Percentiles rank a stretch among this genome's conserved stretches.
Conservation (phyloP, 2,329 filamentous ascomycete genomes). For the Pestalotiopsis sp. region DNA sequence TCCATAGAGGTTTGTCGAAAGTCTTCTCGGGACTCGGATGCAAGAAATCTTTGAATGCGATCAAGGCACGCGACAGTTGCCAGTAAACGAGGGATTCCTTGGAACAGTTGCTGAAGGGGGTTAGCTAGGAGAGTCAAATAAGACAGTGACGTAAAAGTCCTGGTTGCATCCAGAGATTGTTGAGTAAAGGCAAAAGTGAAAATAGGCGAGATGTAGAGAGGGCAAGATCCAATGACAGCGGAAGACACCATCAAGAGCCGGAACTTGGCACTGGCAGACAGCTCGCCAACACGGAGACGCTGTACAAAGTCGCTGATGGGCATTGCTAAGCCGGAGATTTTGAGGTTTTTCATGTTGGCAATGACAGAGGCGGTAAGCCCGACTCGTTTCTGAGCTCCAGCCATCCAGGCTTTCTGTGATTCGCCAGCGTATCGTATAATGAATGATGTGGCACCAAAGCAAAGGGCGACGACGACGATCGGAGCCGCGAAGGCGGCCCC, state of each 20-base stretch:
- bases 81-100: constrained; percentile 36
- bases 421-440: constrained; percentile 24
- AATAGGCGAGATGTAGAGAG: constrained; percentile 21
- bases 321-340: constrained; percentile 37
- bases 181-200: constrained; percentile 34
- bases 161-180: constrained; percentile 23
- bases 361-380: constrained; percentile 34
- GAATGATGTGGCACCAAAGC: constrained; percentile 18
- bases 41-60: constrained; percentile 40
- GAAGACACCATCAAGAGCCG: constrained; percentile 35
- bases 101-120: constrained; percentile 41
- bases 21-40: constrained; percentile 27
- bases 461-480: constrained; percentile 40
- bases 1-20: constrained; percentile 16
- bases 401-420: constrained; percentile 38
- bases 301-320: constrained; percentile 31
- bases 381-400: constrained; percentile 31
- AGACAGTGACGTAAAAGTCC: constrained; percentile 43
- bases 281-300: constrained; percentile 36
- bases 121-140: constrained; percentile 39
- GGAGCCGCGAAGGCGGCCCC: constrained; percentile 50
- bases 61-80: constrained; percentile 40
- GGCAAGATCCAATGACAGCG: constrained; percentile 29
- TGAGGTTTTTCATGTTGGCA: constrained; percentile 43
- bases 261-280: constrained; percentile 36